Base-by-base conservation (phyloP, 73 alveolate genomes). In the Paramecium pentaurelia region DNA sequence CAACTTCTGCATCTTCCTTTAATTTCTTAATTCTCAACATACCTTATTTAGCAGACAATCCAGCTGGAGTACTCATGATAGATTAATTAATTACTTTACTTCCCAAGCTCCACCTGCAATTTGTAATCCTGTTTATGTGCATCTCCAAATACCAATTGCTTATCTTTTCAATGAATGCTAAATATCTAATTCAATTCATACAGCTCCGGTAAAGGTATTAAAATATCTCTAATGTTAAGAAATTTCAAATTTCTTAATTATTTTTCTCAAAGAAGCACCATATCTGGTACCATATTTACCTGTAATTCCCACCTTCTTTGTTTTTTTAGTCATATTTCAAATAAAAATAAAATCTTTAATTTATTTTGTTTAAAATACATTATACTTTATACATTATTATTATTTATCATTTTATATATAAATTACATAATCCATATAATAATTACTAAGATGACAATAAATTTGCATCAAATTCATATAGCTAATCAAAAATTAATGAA, bases 211-310 rank as follows among this genome's bases (percentile, higher is more conserved):
- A 97, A 97, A 97, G 88, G 97, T 83, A 98, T 98, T 96, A 75
- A 93, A 92, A 93, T 93, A 96, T 77, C 96, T 95, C 25, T 97
- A 96, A 37, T 97, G 94, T 93, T 96, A 96, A 60, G 97, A 93
- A 95, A 96, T 96, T 94, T 97, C 99, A 96, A 96, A 96, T 95
- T 95, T 96, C 96, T 97, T 97, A 94, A 96, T 96, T 95, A 95
- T 96, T 95, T 97, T 97, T 96, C 99, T 96, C 92, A 96, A 93
- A 20, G 98, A 96, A 54, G 98, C 96, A 60, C 99, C 99, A 80
- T 97, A 97, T 88, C 99, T 95, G 20, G 99, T 97, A 87, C 98
- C 99, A 96, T 97, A 97, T 95, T 97, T 97, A 60, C 99, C 99
- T 64, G 96, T 93, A 87, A 97, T 97, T 83, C 99, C 99, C 92